phyloP scores from a whole-genome alignment of 106 monocot species.

The Dendrobium huoshanense region DNA sequence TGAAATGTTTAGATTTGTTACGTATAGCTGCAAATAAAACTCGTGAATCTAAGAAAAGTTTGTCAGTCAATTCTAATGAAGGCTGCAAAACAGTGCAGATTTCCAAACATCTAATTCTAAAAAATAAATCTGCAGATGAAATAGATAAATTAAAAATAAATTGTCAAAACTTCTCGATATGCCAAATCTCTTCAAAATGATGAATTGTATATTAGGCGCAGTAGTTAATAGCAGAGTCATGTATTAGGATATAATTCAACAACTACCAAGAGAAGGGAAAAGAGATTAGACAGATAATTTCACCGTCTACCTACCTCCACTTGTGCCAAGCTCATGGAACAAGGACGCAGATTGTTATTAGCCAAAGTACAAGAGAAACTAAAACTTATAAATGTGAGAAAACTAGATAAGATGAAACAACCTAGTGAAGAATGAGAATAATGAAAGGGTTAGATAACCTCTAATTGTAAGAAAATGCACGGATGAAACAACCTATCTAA shows the following conservation, averaged over 20 bases:
- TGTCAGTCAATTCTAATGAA: background rate
- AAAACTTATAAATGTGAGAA: background rate
- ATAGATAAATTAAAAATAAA: background rate
- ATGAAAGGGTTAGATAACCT: background rate
- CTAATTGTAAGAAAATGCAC: background rate
- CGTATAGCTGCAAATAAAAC: background rate
- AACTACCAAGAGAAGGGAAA: background rate
- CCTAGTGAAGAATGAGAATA: background rate
- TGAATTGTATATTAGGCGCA: background rate
- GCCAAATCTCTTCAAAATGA: background rate
- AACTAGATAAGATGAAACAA: background rate
- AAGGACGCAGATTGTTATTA: slow-evolving; percentile 59
- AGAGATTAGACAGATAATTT: background rate
- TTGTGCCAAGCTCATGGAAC: slow-evolving; percentile 83
- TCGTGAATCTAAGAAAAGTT: background rate
- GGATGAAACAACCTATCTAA: background rate
- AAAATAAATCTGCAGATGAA: background rate
- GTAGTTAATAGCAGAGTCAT: background rate
- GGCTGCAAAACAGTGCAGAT: background rate
- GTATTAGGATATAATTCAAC: background rate
- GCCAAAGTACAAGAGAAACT: background rate
- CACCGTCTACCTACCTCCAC: slow-evolving; percentile 35
- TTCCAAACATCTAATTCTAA: background rate
- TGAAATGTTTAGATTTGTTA: background rate
- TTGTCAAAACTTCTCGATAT: background rate